phyloP scores from a whole-genome alignment of 371 early-diverging fungal species.

The Haplosporangium sp. region DNA sequence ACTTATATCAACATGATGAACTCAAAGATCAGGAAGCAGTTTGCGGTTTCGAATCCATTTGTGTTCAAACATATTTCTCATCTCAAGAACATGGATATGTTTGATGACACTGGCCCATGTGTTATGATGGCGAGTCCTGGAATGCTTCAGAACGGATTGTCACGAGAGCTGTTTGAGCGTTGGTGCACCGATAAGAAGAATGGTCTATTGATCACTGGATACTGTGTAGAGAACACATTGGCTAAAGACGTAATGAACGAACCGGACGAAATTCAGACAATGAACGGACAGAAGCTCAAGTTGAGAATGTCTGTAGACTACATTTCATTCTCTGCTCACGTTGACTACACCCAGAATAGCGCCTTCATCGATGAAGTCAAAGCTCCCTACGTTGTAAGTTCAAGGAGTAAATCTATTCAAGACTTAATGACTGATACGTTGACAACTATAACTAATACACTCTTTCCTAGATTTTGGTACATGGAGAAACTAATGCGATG shows the following conservation, averaged over 20 bases:
- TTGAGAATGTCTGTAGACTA: slow-evolving; percentile 95
- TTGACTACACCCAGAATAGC: slow-evolving; percentile 99
- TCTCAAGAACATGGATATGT: slow-evolving; percentile 91
- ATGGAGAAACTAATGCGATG: slow-evolving; percentile 99
- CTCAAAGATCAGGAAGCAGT: slow-evolving; percentile 93
- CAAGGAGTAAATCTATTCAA: no score
- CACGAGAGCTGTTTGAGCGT: slow-evolving; percentile 97
- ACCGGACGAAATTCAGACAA: slow-evolving; percentile 93
- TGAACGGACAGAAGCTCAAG: slow-evolving; percentile 91
- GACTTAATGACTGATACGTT: no score
- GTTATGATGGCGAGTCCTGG: slow-evolving; percentile 99
- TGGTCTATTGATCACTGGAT: slow-evolving; percentile 98
- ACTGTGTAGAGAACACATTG: slow-evolving; percentile 99
- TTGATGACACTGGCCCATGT: slow-evolving; percentile 99
- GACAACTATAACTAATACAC: background rate
- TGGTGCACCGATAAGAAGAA: slow-evolving; percentile 98
- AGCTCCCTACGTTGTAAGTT: slow-evolving; percentile 90
- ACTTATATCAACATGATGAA: slow-evolving; percentile 99
- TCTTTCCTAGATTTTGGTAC: slow-evolving; percentile 87
- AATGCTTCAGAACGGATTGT: slow-evolving; percentile 99
- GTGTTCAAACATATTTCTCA: slow-evolving; percentile 98
- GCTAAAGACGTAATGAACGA: slow-evolving; percentile 97
- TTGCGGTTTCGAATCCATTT: slow-evolving; percentile 96
- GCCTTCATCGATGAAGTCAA: slow-evolving; percentile 98
- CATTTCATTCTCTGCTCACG: slow-evolving; percentile 99